Evolutionary conservation across 2,329 filamentous ascomycete species (phyloP), one percentile per base, ranked within the genome.

Genomic region (Hirsutella thompsonii): DNA sequence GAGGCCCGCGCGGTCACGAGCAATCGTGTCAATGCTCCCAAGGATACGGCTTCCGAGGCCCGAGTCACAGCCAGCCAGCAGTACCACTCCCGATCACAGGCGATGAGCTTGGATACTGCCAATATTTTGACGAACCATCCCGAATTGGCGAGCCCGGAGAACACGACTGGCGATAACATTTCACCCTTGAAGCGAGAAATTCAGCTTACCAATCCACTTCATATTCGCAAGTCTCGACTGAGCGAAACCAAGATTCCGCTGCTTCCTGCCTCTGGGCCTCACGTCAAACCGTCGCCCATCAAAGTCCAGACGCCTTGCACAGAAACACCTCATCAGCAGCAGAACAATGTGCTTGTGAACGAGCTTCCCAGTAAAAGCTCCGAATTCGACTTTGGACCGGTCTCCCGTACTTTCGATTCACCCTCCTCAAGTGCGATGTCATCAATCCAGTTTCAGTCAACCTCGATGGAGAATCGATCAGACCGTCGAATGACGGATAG

Each of bases 121-220:
- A 26, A 26, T 26, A 11, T 26, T 11, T 26, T 26, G 23, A 26
- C 23, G 6, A 26, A 26, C 23, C 23, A 26, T 26, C 23, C 23
- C 11, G 6, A 26, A 26, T 11, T 26, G 6, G 23, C 23, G 23
- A 26, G 23, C 23, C 23, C 23, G 11, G 23, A 26, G 23, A 26
- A 26, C 23, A 34, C 46, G 41, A 47, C 48, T 38, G 43, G 52
- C 2, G 51, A 57, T 35, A 43, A 50, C 33, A 50, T 47, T 38
- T 61, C 58, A 5, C 59, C 59, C 1, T 52, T 49, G 18, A 61
- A 61, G 50, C 50, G 50, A 30, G 43, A 50, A 21, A 45, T 51
- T 20, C 48, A 49, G n/a, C 51, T 54, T 11, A 46, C 47, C 2
- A 55, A 44, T 34, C 55, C 55, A 6, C 44, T 57, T 38, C 53